Evolutionary conservation across 2,329 filamentous ascomycete species (phyloP).

Genomic region (Penicillium occitanis): DNA sequence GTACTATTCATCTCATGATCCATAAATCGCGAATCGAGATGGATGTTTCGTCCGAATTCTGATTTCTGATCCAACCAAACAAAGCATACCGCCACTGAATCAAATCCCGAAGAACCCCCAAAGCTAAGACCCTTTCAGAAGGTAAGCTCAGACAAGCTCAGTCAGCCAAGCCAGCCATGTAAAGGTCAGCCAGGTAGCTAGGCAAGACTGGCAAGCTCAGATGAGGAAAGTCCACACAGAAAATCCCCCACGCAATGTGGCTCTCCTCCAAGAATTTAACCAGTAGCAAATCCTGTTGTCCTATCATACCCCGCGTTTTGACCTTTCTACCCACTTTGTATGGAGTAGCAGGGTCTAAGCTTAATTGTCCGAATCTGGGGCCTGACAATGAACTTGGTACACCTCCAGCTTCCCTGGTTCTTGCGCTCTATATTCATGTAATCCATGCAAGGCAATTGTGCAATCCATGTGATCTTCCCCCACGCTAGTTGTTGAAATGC

Average conservation of each 20-base stretch:
- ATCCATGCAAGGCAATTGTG: not conserved
- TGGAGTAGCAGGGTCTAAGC: not conserved
- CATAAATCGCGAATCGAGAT: not conserved
- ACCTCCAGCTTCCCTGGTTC: not conserved
- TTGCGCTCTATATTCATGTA: not conserved
- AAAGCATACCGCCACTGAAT: not conserved
- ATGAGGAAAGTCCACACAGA: slow-evolving; percentile 1
- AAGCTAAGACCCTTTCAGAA: not conserved
- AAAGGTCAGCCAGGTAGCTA: not conserved
- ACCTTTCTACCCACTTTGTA: not conserved
- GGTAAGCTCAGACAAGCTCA: not conserved
- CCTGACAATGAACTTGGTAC: not conserved
- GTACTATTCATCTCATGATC: not conserved
- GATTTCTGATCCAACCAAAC: not conserved
- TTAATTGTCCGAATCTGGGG: not conserved
- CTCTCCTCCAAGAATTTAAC: not conserved
- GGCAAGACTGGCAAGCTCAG: not conserved
- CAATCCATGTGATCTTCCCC: not conserved
- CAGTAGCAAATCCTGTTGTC: not conserved
- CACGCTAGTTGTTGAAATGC: not conserved
- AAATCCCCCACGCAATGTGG: slow-evolving; percentile 9
- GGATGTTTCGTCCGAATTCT: not conserved
- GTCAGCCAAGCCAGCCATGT: not conserved
- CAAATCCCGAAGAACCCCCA: not conserved
- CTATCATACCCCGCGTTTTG: slow-evolving; percentile 14